Base-by-base conservation (phyloP, 805 yeast genomes). In the Pichia exigua region DNA sequence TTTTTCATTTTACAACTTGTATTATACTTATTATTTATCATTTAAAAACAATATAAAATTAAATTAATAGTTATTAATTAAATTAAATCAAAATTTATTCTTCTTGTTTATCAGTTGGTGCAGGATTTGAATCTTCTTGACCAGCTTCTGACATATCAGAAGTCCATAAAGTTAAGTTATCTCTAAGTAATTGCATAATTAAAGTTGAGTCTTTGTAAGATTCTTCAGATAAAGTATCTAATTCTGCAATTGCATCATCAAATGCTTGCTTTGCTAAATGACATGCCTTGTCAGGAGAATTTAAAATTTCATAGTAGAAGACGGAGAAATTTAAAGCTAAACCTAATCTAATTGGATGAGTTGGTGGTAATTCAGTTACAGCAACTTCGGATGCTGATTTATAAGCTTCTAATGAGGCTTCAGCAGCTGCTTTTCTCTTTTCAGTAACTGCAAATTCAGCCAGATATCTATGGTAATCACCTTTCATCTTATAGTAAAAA, bases 251-350 rank as follows among this genome's bases (percentile, higher is more conserved):
- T 59, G 99, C 99, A 69, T 92, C 98, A 73, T 92, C 99, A 64
- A 94, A 92, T 41, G 99, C 98, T 76, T 92, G 97, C 75, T 92
- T 94, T 66, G 99, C 99, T 72, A 92, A 82, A 72, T 91, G 96
- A 73, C 99, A 92, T 63, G 99, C 99, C 73, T 95, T 88, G 72
- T 92, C 97, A 65, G 99, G 98, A 54, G 97, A 87, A 75, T 92
- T 91, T 74, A 91, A 86, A 68, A 94, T 95, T 78, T 92, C 99
- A 70, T 92, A 92, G 82, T 92, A 94, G 77, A 92, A 92, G 56
- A 92, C 99, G 51, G 97, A 89, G 78, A 94, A 92, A 76, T 92
- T 92, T 72, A 92, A 83, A 57, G 99, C 99, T 72, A 92, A 82
- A 64, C 99, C 99, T 69, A 92, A 80, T 75, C 99, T 85, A 73